phyloP scores from a whole-genome alignment of 345 rosid species.

The Garcia nutans region DNA sequence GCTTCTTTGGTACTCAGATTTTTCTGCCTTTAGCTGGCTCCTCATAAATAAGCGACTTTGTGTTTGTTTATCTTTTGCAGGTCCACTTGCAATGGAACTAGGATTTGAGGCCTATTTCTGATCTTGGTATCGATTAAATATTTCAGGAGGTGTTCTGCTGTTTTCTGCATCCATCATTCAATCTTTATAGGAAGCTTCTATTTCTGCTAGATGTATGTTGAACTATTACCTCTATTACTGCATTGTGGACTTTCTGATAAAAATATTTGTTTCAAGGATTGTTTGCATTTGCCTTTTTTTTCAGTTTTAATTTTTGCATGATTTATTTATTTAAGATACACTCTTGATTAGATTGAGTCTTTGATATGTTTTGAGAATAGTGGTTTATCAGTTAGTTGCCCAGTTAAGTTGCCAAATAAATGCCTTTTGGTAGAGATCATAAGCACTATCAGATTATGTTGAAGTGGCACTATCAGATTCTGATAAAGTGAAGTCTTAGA shows the following conservation, averaged over 20 bases:
- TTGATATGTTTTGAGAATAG: constrained; percentile 1
- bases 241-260: constrained; percentile 20
- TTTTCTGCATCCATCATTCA: constrained; percentile 47
- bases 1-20: constrained; percentile 42
- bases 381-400: constrained; percentile 2
- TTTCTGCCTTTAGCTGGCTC: constrained; percentile 40
- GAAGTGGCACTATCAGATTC: constrained; percentile 1
- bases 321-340: constrained; percentile 2
- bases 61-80: constrained; percentile 60
- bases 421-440: constrained; percentile 8
- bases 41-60: constrained; percentile 42
- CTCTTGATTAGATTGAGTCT: constrained; percentile 6
- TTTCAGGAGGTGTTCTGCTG: constrained; percentile 49
- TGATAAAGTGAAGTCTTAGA: constrained; percentile 10
- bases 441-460: constrained; percentile 8
- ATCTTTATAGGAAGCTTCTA: constrained; percentile 55
- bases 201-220: constrained; percentile 60
- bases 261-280: constrained; percentile 22
- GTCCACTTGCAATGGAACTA: constrained; percentile 48
- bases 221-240: constrained; percentile 40
- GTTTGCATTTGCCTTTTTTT: constrained; percentile 9
- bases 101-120: constrained; percentile 37
- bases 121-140: constrained; percentile 43
- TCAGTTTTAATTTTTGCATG: neutral
- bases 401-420: constrained; percentile 9